Conservation (phyloP, 805 yeast genomes). For the Metschnikowia santaceciliae region DNA sequence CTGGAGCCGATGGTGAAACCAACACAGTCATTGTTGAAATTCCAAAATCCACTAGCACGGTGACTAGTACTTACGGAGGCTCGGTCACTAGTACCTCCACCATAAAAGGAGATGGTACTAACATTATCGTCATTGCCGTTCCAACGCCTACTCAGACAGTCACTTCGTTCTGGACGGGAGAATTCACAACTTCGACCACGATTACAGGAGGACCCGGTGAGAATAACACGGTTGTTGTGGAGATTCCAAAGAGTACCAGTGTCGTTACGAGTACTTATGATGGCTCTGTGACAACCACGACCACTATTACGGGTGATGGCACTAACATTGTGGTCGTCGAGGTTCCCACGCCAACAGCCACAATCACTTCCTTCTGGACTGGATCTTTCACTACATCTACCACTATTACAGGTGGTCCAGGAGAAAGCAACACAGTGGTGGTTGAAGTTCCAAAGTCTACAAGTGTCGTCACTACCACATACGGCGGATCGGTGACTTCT, state of each 20-base stretch:
- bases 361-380: conserved; percentile 10
- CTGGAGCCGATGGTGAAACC: conserved; percentile 3
- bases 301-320: conserved; percentile 2
- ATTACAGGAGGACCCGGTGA: too few relatives aligned
- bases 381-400: conserved; percentile 4
- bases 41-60: conserved; percentile 9
- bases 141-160: conserved; percentile 12
- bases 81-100: conserved; percentile 2
- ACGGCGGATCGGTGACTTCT: neutral
- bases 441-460: conserved; percentile 5
- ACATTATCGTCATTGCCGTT: conserved; percentile 8
- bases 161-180: conserved; percentile 6
- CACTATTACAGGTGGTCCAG: conserved; percentile 6
- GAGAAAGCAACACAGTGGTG: conserved; percentile 8
- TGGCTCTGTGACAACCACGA: conserved; percentile 1
- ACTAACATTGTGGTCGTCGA: conserved; percentile 17
- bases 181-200: conserved; percentile 7
- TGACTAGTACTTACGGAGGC: neutral
- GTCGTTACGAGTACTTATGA: too few relatives aligned
- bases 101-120: neutral
- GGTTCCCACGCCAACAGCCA: conserved; percentile 4
- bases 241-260: too few relatives aligned
- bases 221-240: too few relatives aligned
- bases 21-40: conserved; percentile 11
- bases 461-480: conserved; percentile 11